phyloP scores from a whole-genome alignment of 768 basidiomycete genomes.

The Suillus variegatus region DNA sequence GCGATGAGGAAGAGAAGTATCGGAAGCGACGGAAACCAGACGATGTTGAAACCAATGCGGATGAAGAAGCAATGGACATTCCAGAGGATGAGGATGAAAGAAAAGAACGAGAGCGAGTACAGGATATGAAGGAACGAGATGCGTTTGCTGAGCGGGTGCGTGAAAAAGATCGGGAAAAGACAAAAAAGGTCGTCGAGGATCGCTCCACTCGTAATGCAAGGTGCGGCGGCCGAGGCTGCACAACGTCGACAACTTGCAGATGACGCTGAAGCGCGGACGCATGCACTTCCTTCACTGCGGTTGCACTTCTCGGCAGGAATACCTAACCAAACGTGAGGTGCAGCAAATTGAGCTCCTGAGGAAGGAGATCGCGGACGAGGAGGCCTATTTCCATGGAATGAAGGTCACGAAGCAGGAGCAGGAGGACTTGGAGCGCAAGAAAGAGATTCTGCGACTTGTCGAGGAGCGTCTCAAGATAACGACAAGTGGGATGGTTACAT shows the following conservation, averaged over 20 bases:
- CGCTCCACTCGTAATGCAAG: conserved; percentile 73
- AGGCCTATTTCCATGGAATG: conserved; percentile 88
- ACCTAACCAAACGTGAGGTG: conserved; percentile 93
- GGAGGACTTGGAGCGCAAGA: conserved; percentile 84
- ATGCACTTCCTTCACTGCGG: conserved; percentile 71
- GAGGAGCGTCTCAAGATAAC: conserved; percentile 94
- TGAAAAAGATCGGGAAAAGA: conserved; percentile 79
- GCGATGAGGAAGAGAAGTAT: conserved; percentile 81
- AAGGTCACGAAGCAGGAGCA: conserved; percentile 83
- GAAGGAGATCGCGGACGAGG: conserved; percentile 93
- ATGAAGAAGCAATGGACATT: conserved; percentile 44
- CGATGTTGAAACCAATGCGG: conserved; percentile 34
- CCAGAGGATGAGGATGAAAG: conserved; percentile 69
- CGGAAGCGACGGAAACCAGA: conserved; percentile 63
- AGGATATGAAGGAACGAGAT: conserved; percentile 86
- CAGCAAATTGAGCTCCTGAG: conserved; percentile 94
- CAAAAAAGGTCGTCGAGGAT: conserved; percentile 91
- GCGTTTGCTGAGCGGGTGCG: conserved; percentile 89
- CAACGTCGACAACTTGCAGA: conserved; percentile 82
- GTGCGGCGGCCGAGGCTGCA: conserved; percentile 76
- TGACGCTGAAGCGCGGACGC: conserved; percentile 57
- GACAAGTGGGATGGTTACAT: conserved; percentile 97
- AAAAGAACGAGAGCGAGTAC: conserved; percentile 69
- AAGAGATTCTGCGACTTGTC: conserved; percentile 86
- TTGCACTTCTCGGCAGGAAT: conserved; percentile 92